These are phyloP conservation scores for Podila verticillata DNA, from an alignment of 192 early-diverging fungal genomes.

Conservation along the genomic window DNA sequence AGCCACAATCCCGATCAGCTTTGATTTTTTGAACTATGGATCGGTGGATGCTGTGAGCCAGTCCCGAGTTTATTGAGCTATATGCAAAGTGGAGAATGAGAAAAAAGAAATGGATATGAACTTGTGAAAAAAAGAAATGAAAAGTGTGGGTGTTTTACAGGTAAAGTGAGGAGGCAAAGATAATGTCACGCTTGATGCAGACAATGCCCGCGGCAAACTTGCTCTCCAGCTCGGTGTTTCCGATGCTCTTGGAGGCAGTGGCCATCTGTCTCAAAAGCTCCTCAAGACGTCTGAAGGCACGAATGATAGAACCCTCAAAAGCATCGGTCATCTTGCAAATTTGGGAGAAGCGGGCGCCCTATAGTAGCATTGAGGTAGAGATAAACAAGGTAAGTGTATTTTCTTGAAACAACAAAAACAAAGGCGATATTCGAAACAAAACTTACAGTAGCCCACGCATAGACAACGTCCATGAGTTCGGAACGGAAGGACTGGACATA, in stretches of 20 bases:
- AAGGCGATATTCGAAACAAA: background rate
- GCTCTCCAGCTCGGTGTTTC: slow-evolving; percentile 91
- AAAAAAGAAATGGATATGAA: background rate
- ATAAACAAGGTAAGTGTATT: background rate
- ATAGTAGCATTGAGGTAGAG: slow-evolving; percentile 9
- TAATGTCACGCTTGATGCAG: slow-evolving; percentile 96
- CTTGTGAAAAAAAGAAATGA: background rate
- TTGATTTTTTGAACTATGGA: too few species aligned
- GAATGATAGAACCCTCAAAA: slow-evolving; percentile 95
- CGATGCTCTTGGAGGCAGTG: slow-evolving; percentile 91
- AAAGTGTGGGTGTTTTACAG: slow-evolving; percentile 59
- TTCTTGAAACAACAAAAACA: background rate
- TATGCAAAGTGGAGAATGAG: background rate
- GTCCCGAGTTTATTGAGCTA: background rate
- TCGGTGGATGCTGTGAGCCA: too few species aligned
- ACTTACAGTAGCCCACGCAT: slow-evolving; percentile 79
- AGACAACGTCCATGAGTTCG: slow-evolving; percentile 95
- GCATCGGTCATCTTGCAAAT: slow-evolving; percentile 95
- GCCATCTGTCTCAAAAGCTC: slow-evolving; percentile 92
- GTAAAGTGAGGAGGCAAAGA: slow-evolving; percentile 96
- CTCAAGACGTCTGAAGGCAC: slow-evolving; percentile 88
- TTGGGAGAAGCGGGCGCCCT: slow-evolving; percentile 92
- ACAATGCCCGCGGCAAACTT: slow-evolving; percentile 94
- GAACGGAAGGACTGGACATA: slow-evolving; percentile 87
- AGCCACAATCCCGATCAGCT: too few species aligned